Evolutionary conservation across 805 yeast species (phyloP), one percentile per base, ranked within the genome.

Genomic region (Cyberlindnera subsufficiens): DNA sequence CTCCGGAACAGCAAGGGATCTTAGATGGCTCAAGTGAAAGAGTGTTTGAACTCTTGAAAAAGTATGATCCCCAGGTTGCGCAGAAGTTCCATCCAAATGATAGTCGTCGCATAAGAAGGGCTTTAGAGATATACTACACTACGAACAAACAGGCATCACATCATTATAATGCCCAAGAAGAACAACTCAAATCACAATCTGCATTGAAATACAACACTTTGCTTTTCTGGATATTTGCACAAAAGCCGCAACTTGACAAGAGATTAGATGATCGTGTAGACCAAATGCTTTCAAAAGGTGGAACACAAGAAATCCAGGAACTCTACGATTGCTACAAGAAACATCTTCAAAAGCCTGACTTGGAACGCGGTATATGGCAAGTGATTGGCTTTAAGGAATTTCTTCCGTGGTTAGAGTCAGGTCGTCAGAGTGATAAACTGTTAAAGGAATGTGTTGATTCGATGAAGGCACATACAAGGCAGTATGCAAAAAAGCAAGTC

Each of bases 381-480:
- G 96, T 86, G 2, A 86, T 91, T 55, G 98, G 98, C 2, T 93
- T 86, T 63, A 86, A 87, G 59, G 96, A 88, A 56, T 88, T 88
- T 56, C 56, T 86, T 31, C 91, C 95, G 2, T 87, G 85, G 84
- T 52, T 78, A 19, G 49, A 54, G 29, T 35, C 58, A 7, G 59
- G 53, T 0, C 49, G 43, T 13, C 22, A 47, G 6, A 52, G 54
- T 5, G 46, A 53, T 5, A 34, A 18, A 6, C 39, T 51, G 14
- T 72, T 74, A 40, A 58, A 58, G 4, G 67, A 64, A 4, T 78
- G 91, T 9, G 65, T 82, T 3, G 83, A 77, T 11, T 69, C 77
- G 30, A 93, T 93, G 98, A 90, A 91, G 58, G 64, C 77, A 0
- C 70, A 83, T 34, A 93, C 99, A 0, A 66, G 96, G 42, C 85